These are phyloP conservation scores for Salix udensis DNA, from an alignment of 345 rosid genomes.

Conservation along the genomic window DNA sequence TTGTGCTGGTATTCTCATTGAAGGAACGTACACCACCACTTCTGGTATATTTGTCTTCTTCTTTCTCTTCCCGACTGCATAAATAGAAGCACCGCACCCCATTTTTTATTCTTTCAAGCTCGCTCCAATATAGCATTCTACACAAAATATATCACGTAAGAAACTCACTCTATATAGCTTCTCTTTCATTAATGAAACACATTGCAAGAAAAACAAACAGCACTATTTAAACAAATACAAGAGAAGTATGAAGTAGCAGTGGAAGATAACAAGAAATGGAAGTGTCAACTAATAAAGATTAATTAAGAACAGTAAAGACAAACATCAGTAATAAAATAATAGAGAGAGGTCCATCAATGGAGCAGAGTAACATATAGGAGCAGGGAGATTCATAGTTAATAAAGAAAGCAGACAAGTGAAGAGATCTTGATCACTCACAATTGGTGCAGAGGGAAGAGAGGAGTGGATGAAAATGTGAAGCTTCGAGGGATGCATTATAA, in stretches of 20 bases:
- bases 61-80: constrained; percentile 44
- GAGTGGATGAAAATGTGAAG: constrained; percentile 22
- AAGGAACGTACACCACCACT: constrained; percentile 55
- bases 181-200: background rate
- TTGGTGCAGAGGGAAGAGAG: constrained; percentile 19
- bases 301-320: too few relatives aligned
- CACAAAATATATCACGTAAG: constrained; percentile 8
- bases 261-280: background rate
- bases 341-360: background rate
- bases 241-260: too few relatives aligned
- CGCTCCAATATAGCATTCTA: constrained; percentile 40
- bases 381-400: background rate
- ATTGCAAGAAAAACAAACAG: background rate
- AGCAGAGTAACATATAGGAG: background rate
- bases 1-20: constrained; percentile 53
- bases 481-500: constrained; percentile 15
- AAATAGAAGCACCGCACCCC: constrained; percentile 75
- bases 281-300: background rate
- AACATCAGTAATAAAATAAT: background rate
- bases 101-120: constrained; percentile 34
- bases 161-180: constrained; percentile 3
- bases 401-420: constrained; percentile 8
- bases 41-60: constrained; percentile 55
- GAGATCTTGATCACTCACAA: constrained; percentile 18
- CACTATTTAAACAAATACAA: background rate